Percentiles rank a stretch among this genome's conserved stretches.
These are phyloP conservation scores for Cardamine resedifolia DNA, from an alignment of 345 rosid species.

Conservation along the genomic window DNA sequence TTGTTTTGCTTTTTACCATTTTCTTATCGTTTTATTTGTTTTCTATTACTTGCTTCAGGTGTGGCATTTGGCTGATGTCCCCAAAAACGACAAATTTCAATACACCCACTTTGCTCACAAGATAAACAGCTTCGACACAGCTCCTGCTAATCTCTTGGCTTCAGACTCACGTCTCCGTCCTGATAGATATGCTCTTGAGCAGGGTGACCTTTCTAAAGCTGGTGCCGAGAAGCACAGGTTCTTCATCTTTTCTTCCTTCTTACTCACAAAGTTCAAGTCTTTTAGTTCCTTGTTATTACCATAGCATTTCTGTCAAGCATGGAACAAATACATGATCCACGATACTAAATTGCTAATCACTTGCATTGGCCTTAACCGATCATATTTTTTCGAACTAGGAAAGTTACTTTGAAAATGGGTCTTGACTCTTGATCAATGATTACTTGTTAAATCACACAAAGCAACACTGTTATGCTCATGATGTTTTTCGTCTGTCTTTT, in stretches of 20 bases:
- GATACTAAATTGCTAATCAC: not conserved
- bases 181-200: slow-evolving; percentile 77
- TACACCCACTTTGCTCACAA: slow-evolving; percentile 77
- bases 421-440: not conserved
- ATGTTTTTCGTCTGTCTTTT: not conserved
- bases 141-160: slow-evolving; percentile 71
- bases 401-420: not conserved
- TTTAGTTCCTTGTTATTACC: not conserved
- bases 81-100: slow-evolving; percentile 69
- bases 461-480: slow-evolving; percentile 12
- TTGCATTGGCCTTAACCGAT: not conserved
- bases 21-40: not conserved
- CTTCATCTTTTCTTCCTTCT: slow-evolving; percentile 20
- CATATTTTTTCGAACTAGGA: not conserved
- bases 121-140: slow-evolving; percentile 77
- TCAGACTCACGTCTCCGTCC: slow-evolving; percentile 86
- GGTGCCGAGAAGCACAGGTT: slow-evolving; percentile 76
- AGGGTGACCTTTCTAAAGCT: slow-evolving; percentile 67
- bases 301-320: not conserved
- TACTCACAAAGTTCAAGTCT: not conserved
- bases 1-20: not conserved
- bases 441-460: not conserved
- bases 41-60: slow-evolving; percentile 46
- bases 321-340: not conserved
- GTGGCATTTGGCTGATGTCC: slow-evolving; percentile 76